Conservation (phyloP, 768 basidiomycete genomes). For the Russula sp. region DNA sequence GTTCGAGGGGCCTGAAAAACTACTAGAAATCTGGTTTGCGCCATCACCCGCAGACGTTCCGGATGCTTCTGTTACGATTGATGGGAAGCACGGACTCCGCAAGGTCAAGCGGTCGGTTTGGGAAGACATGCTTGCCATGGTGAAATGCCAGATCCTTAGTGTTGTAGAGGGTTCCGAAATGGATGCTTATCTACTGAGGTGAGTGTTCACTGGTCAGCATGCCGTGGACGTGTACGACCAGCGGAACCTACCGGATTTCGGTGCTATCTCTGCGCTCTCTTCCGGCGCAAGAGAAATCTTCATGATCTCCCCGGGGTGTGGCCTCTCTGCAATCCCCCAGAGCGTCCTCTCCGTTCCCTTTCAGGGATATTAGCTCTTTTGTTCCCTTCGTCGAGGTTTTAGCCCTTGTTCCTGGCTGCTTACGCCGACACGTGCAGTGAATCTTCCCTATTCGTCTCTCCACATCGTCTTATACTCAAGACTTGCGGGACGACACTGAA, state of each 20-base stretch:
- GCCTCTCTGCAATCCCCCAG: not conserved
- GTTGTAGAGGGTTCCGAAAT: slow-evolving; percentile 82
- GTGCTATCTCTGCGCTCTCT: not conserved
- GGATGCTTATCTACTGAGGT: slow-evolving; percentile 97
- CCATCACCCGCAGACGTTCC: slow-evolving; percentile 63
- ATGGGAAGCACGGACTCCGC: slow-evolving; percentile 64
- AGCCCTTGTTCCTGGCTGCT: slow-evolving; percentile 13
- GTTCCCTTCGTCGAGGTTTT: slow-evolving; percentile 1
- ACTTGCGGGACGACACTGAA: slow-evolving; percentile 99
- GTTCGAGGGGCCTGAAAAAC: slow-evolving; percentile 92
- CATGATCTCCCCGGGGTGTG: not conserved
- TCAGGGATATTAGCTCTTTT: not conserved
- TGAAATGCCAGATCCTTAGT: slow-evolving; percentile 93
- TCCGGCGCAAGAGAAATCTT: not conserved
- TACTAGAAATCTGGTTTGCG: slow-evolving; percentile 96
- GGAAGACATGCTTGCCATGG: slow-evolving; percentile 97
- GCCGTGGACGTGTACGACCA: not conserved
- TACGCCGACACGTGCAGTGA: slow-evolving; percentile 53
- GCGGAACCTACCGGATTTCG: not conserved
- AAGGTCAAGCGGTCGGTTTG: slow-evolving; percentile 69
- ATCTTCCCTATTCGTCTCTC: slow-evolving; percentile 91
- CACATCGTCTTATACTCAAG: slow-evolving; percentile 95
- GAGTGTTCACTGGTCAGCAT: slow-evolving; percentile 25
- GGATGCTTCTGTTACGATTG: slow-evolving; percentile 33
- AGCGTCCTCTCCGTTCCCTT: slow-evolving; percentile 11